Evolutionary conservation across 805 yeast species (phyloP).

Genomic region (Saccharomycopsis malanga): DNA sequence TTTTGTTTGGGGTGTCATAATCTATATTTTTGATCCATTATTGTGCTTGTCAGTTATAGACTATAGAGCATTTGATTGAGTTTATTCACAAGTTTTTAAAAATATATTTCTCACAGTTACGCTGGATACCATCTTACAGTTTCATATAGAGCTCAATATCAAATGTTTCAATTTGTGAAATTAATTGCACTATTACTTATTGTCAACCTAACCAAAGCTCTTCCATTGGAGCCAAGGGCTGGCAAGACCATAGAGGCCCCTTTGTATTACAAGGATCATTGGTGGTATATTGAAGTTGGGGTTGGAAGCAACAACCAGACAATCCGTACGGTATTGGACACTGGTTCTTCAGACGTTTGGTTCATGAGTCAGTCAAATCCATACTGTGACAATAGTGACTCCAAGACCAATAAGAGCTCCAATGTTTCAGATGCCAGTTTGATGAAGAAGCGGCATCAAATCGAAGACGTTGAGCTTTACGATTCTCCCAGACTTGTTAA

Average conservation of each 20-base stretch:
- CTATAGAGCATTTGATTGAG: too few relatives aligned
- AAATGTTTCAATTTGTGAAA: too few relatives aligned
- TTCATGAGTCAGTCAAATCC: conserved; percentile 45
- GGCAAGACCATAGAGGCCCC: neutral
- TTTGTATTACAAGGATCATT: neutral
- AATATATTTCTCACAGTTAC: too few relatives aligned
- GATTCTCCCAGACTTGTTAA: neutral
- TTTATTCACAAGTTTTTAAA: too few relatives aligned
- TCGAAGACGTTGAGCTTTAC: neutral
- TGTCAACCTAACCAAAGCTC: too few relatives aligned
- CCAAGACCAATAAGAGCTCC: neutral
- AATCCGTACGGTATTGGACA: conserved; percentile 57
- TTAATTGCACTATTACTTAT: too few relatives aligned
- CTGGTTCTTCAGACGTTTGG: conserved; percentile 75
- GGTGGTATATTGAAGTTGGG: neutral
- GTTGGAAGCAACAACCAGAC: conserved; percentile 30
- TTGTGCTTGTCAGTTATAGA: too few relatives aligned
- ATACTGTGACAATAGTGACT: conserved; percentile 22
- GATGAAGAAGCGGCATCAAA: neutral
- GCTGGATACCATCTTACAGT: too few relatives aligned
- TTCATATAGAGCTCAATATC: too few relatives aligned
- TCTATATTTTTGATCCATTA: too few relatives aligned
- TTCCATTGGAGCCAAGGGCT: neutral
- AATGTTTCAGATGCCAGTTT: too few relatives aligned
- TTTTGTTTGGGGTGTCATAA: too few relatives aligned